Base-by-base conservation (phyloP, 352 stramenopile species). In the Phytophthora pisi region DNA sequence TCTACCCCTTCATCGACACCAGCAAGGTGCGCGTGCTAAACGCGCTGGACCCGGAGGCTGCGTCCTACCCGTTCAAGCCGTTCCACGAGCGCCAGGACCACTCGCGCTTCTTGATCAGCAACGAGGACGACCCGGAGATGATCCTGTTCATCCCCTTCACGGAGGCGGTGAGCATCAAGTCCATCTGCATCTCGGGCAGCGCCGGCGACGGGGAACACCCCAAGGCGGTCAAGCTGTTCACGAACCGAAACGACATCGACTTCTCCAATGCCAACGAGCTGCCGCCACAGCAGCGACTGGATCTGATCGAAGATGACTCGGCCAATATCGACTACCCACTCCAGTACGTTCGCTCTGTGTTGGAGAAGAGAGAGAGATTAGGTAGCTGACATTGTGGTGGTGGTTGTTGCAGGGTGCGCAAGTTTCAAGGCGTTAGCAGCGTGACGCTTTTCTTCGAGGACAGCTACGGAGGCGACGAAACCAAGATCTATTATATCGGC, bases 131-230 rank as follows among this genome's bases (percentile, higher is more conserved):
- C 57, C 86, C 88, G 3, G 88, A 96, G 67, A 77, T 96, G 66
- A 91, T 96, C 50, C 47, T 96, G 30, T 94, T 81, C 65, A 88
- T 95, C 53, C 86, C 88, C 64, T 96, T 96, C 64, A 96, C 88
- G 5, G 87, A 96, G 69, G 85, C 87, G 6, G 88, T 95, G 61
- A 95, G 81, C 64, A 92, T 96, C 72, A 95, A 94, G 57, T 95
- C 88, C 30, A 95, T 96, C 55, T 94, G 86, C 70, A 90, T 96
- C 55, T 90, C 86, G 2, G 88, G 88, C 38, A 84, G 84, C 51
- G 77, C 85, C 7, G 70, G 66, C 9, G 88, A 94, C 52, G 88
- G 88, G 3, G 78, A 77, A 2, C 86, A 96, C 73, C 86, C 87
- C n/a, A 96, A 92, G 63, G 68, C 62, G 40, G 77, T 95, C 57